Percentiles rank a stretch among this genome's conserved stretches.
phyloP scores from a whole-genome alignment of 495 filamentous ascomycete species.

The Aspergillus hancockii region DNA sequence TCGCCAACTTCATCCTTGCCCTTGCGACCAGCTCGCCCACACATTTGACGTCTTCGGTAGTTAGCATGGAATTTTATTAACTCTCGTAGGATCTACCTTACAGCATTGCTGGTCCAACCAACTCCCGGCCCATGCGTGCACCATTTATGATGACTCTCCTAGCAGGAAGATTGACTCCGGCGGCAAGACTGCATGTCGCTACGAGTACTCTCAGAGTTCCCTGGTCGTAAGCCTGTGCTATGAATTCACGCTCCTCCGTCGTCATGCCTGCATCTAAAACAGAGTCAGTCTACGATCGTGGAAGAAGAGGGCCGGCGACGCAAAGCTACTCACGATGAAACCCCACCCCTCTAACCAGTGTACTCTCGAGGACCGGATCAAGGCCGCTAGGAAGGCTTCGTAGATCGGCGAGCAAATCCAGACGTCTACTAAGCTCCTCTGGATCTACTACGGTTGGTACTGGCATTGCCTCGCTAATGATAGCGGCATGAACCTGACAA shows the following conservation, averaged over 20 bases:
- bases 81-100: slow-evolving; percentile 35
- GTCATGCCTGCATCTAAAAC: slow-evolving; percentile 70
- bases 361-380: slow-evolving; percentile 66
- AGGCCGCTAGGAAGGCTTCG: slow-evolving; percentile 67
- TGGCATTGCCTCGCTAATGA: slow-evolving; percentile 66
- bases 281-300: slow-evolving; percentile 3
- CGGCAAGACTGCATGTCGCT: slow-evolving; percentile 82
- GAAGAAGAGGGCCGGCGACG: slow-evolving; percentile 2
- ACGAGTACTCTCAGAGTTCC: slow-evolving; percentile 72
- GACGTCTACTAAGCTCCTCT: slow-evolving; percentile 55
- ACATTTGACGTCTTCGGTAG: slow-evolving; percentile 69
- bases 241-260: slow-evolving; percentile 74
- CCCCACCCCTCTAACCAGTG: slow-evolving; percentile 65
- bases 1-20: slow-evolving; percentile 81
- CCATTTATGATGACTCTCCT: slow-evolving; percentile 78
- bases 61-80: slow-evolving; percentile 7
- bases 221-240: slow-evolving; percentile 71
- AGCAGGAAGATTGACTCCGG: slow-evolving; percentile 78
- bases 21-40: slow-evolving; percentile 79
- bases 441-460: slow-evolving; percentile 40
- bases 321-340: slow-evolving; percentile 64
- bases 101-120: slow-evolving; percentile 77
- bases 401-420: slow-evolving; percentile 68
- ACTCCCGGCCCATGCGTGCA: slow-evolving; percentile 74
- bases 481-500: slow-evolving; percentile 63